Evolutionary conservation across 495 filamentous ascomycete genomes (phyloP).

Genomic region (Penicillium lividum): DNA sequence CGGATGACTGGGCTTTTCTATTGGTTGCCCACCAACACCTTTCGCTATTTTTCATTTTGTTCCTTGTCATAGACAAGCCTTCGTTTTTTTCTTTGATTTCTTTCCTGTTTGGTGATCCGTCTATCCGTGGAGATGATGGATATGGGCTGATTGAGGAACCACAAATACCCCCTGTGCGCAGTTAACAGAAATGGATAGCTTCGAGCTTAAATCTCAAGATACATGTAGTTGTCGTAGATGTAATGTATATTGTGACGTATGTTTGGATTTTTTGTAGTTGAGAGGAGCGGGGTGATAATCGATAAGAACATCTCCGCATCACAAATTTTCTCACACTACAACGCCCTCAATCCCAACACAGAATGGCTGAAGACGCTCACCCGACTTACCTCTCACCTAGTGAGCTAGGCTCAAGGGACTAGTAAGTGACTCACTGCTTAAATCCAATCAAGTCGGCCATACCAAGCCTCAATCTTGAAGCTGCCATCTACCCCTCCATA

Average conservation of each 20-base stretch:
- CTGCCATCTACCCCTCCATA: slow-evolving; percentile 19
- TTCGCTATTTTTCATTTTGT: slow-evolving; percentile 24
- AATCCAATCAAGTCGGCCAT: neutral
- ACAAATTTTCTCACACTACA: slow-evolving; percentile 23
- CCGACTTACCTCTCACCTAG: slow-evolving; percentile 51
- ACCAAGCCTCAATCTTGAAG: neutral
- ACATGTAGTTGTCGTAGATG: neutral
- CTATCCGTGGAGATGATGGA: slow-evolving; percentile 8
- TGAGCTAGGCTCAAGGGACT: slow-evolving; percentile 56
- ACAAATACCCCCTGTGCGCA: slow-evolving; percentile 32
- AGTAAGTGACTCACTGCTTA: slow-evolving; percentile 36
- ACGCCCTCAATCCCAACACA: slow-evolving; percentile 7
- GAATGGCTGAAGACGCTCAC: slow-evolving; percentile 32
- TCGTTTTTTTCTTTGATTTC: slow-evolving; percentile 23
- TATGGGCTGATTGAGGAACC: slow-evolving; percentile 16
- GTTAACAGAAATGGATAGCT: slow-evolving; percentile 27
- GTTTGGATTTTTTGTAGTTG: neutral
- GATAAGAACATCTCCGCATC: slow-evolving; percentile 4
- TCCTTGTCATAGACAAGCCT: slow-evolving; percentile 19
- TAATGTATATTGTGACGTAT: neutral
- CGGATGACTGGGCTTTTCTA: slow-evolving; percentile 9
- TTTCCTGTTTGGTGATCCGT: slow-evolving; percentile 24
- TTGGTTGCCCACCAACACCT: slow-evolving; percentile 17
- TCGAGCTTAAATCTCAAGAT: slow-evolving; percentile 8
- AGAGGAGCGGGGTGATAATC: slow-evolving; percentile 15